phyloP scores from a whole-genome alignment of 2,329 filamentous ascomycete species.

The Parascedosporium putredinis region DNA sequence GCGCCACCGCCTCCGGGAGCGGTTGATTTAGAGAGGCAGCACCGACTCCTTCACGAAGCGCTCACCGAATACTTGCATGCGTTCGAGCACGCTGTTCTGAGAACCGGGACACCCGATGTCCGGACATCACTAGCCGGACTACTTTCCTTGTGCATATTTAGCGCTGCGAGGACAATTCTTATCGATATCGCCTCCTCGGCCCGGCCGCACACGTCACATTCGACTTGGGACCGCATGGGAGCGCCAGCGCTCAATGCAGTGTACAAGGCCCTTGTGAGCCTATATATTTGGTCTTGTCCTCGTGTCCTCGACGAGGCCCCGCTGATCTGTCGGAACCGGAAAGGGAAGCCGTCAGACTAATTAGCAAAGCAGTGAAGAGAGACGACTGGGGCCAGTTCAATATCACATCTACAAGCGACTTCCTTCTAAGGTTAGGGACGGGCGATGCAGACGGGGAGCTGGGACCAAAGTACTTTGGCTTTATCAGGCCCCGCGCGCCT shows the following conservation, averaged over 20 bases:
- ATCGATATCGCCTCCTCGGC: constrained; percentile 30
- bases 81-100: constrained; percentile 35
- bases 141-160: constrained; percentile 48
- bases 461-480: constrained; percentile 1
- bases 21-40: constrained; percentile 33
- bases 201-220: constrained; percentile 8
- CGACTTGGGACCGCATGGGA: constrained; percentile 4
- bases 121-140: constrained; percentile 42
- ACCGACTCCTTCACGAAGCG: constrained; percentile 37
- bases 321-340: constrained; percentile 34
- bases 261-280: constrained; percentile 39
- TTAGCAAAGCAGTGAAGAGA: constrained; percentile 34
- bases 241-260: constrained; percentile 30
- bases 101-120: constrained; percentile 26
- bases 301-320: constrained; percentile 33
- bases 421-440: constrained; percentile 37
- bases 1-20: constrained; percentile 27
- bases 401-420: constrained; percentile 37
- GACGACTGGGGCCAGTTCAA: constrained; percentile 35
- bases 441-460: constrained; percentile 14
- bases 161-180: constrained; percentile 40
- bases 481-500: constrained; percentile 3
- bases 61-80: constrained; percentile 41
- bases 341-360: constrained; percentile 29
- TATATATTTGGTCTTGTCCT: constrained; percentile 33